A percentile compares a stretch with the other conserved stretches of the same genome.
Evolutionary conservation across 2,329 filamentous ascomycete species (phyloP).

Genomic region (Graphilbum ipis-grandicollis): DNA sequence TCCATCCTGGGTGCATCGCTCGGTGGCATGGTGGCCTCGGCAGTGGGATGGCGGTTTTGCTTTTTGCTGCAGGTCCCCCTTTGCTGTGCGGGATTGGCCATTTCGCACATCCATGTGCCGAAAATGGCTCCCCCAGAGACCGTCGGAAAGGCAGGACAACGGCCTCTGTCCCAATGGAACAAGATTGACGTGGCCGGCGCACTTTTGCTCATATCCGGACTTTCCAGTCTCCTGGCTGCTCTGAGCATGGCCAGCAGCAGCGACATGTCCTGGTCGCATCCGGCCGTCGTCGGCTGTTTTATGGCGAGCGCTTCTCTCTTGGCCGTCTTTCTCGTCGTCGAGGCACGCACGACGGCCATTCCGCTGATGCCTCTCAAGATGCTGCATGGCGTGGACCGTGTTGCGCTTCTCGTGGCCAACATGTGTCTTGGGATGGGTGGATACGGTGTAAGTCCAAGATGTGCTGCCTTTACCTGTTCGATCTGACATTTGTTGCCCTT

Average conservation of each 20-base stretch:
- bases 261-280: conserved; percentile 31
- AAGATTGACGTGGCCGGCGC: conserved; percentile 42
- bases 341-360: conserved; percentile 29
- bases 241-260: conserved; percentile 40
- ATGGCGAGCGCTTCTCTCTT: conserved; percentile 24
- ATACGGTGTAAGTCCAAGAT: conserved; percentile 30
- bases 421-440: conserved; percentile 42
- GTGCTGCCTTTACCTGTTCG: conserved; percentile 16
- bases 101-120: conserved; percentile 1
- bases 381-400: conserved; percentile 34
- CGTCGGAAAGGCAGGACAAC: too few species aligned
- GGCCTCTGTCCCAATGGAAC: conserved; percentile 31
- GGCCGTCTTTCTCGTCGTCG: conserved; percentile 26
- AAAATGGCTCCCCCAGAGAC: too few species aligned
- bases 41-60: conserved; percentile 51
- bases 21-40: conserved; percentile 48
- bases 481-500: conserved; percentile 14
- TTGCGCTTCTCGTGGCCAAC: conserved; percentile 39
- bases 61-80: conserved; percentile 46
- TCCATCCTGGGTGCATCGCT: conserved; percentile 52
- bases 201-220: conserved; percentile 35
- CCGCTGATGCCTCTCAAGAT: conserved; percentile 39
- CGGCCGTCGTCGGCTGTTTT: conserved; percentile 27
- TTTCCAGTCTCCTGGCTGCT: conserved; percentile 38
- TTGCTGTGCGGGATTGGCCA: conserved; percentile 30